Conservation (phyloP, 2,329 filamentous ascomycete genomes). For the Hortaea sp. region DNA sequence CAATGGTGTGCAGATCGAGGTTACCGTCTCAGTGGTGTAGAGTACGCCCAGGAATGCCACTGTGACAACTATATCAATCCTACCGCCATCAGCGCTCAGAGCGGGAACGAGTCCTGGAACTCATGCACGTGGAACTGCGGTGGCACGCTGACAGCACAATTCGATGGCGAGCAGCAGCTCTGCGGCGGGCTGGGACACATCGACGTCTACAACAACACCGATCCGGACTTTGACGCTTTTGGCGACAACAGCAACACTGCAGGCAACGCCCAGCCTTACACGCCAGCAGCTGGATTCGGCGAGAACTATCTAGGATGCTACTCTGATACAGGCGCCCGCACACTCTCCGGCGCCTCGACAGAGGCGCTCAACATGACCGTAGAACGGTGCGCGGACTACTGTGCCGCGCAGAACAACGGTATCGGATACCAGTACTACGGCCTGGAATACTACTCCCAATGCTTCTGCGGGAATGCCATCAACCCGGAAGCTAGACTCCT, state of each 20-base stretch:
- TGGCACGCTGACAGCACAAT: constrained; percentile 18
- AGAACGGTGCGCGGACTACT: constrained; percentile 20
- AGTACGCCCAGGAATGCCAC: constrained; percentile 25
- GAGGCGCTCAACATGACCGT: constrained; percentile 17
- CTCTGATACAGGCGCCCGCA: constrained; percentile 15
- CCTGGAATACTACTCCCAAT: constrained; percentile 22
- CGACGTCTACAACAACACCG: constrained; percentile 25
- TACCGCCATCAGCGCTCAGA: constrained; percentile 10
- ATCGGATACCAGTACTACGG: constrained; percentile 22
- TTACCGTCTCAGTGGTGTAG: constrained; percentile 22
- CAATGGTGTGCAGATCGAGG: constrained; percentile 18
- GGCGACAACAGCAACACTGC: constrained; percentile 13
- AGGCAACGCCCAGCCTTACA: constrained; percentile 10
- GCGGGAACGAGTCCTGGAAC: constrained; percentile 4
- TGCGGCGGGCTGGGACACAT: constrained; percentile 24
- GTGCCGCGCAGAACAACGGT: constrained; percentile 5
- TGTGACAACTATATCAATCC: constrained; percentile 25
- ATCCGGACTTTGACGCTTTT: constrained; percentile 14
- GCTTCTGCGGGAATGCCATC: constrained; percentile 22
- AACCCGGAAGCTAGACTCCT: constrained; percentile 4
- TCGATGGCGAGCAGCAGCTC: constrained; percentile 13
- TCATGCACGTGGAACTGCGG: constrained; percentile 19
- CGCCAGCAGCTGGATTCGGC: constrained; percentile 12
- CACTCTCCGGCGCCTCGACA: constrained; percentile 11
- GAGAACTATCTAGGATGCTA: constrained; percentile 23